Conservation (phyloP, 805 yeast species). For the Zygoascus biomembranicola region DNA sequence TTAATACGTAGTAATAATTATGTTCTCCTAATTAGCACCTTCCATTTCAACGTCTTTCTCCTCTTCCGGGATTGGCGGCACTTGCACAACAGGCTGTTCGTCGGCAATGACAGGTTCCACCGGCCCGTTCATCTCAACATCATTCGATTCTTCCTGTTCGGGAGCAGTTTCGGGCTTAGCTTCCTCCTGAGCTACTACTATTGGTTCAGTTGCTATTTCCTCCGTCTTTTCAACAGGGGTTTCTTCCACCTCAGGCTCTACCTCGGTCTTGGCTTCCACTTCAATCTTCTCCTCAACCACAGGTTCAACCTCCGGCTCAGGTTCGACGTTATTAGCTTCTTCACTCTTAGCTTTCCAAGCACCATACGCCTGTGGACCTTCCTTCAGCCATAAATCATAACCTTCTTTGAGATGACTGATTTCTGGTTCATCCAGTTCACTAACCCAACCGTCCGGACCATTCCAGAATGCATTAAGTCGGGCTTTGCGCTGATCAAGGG, state of each 20-base stretch:
- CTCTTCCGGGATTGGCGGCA: background rate
- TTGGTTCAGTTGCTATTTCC: background rate
- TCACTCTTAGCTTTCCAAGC: conserved; percentile 5
- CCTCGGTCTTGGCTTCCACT: background rate
- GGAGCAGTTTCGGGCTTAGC: conserved; percentile 5
- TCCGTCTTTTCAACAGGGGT: background rate
- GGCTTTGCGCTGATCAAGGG: conserved; percentile 10
- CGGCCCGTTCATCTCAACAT: background rate
- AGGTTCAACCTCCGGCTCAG: conserved; percentile 4
- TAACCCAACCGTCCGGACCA: conserved; percentile 52
- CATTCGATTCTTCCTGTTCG: conserved; percentile 1
- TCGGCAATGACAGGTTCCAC: background rate
- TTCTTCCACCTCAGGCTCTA: background rate
- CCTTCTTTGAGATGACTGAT: conserved; percentile 23
- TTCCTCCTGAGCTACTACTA: background rate
- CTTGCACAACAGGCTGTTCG: background rate
- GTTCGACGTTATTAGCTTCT: conserved; percentile 1
- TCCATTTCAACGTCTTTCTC: background rate
- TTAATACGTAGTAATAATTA: background rate
- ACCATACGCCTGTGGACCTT: conserved; percentile 19
- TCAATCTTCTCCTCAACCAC: background rate
- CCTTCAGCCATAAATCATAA: conserved; percentile 17
- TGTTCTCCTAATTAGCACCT: background rate
- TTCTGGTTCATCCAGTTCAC: conserved; percentile 36
- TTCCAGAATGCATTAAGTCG: conserved; percentile 36